Conservation (phyloP, 208 protist genomes). For the Kentomonas sorsogonicus region DNA sequence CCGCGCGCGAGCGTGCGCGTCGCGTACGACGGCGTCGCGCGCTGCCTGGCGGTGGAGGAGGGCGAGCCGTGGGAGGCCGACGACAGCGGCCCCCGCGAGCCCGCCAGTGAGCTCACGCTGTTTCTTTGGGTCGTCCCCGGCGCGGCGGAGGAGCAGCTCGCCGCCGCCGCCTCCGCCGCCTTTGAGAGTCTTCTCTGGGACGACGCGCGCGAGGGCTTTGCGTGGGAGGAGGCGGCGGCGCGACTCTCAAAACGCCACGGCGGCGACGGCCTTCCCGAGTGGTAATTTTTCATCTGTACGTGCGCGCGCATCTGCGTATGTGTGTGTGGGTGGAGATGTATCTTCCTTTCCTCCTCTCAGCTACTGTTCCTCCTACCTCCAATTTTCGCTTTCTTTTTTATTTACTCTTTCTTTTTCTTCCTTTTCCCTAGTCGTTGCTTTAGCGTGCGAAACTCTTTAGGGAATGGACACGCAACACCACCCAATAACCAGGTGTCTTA, state of each 20-base stretch:
- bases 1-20: slow-evolving; percentile 22
- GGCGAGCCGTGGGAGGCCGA: slow-evolving; percentile 22
- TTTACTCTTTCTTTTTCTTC: neutral
- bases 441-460: neutral
- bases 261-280: neutral
- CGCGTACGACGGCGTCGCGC: slow-evolving; percentile 24
- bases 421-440: neutral
- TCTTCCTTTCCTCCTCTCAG: too few species aligned
- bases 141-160: slow-evolving; percentile 4
- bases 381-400: slow-evolving; percentile 4
- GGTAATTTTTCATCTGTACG: neutral
- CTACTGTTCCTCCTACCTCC: neutral
- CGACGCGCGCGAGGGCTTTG: slow-evolving; percentile 17
- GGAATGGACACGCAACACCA: too few species aligned
- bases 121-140: slow-evolving; percentile 22
- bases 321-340: neutral
- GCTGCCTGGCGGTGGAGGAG: slow-evolving; percentile 47
- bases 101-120: slow-evolving; percentile 28
- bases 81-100: slow-evolving; percentile 7
- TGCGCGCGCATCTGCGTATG: neutral
- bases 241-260: slow-evolving; percentile 24
- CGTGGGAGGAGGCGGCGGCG: slow-evolving; percentile 19
- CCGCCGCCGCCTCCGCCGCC: too few species aligned
- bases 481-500: too few species aligned
- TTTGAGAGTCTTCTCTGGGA: slow-evolving; percentile 31